These are phyloP conservation scores for Aspergillus indologenus DNA, from an alignment of 495 filamentous ascomycete species.

Conservation along the genomic window DNA sequence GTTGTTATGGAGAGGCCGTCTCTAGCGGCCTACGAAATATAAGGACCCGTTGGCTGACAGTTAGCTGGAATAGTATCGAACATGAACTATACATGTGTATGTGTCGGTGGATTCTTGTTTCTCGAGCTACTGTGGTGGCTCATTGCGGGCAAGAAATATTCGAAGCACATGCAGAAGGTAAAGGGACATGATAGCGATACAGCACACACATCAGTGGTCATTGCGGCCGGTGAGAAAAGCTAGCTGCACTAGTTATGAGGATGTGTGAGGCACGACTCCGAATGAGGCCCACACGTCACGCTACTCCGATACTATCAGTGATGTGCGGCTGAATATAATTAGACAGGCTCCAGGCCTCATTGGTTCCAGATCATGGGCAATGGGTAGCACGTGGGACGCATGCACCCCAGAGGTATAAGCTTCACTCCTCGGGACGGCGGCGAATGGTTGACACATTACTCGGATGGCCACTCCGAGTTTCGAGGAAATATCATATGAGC, in stretches of 20 bases:
- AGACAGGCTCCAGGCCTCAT: no score
- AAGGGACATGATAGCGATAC: conserved; percentile 21
- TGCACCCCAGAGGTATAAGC: no score
- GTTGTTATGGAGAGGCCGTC: not conserved
- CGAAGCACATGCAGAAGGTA: conserved; percentile 25
- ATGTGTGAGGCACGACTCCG: not conserved
- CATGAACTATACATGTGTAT: conserved; percentile 73
- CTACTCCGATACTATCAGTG: not conserved
- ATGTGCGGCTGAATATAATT: not conserved
- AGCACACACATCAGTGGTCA: conserved; percentile 5
- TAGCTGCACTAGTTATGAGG: not conserved
- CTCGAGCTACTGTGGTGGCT: conserved; percentile 43
- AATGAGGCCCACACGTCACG: not conserved
- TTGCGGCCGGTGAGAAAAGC: conserved; percentile 6
- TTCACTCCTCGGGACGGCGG: no score
- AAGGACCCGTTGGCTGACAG: not conserved
- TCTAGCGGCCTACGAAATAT: not conserved
- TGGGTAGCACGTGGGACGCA: no score
- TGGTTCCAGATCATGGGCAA: no score
- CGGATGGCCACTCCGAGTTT: no score
- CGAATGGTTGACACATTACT: no score
- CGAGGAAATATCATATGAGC: no score
- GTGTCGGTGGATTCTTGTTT: conserved; percentile 55
- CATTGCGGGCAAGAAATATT: conserved; percentile 34
- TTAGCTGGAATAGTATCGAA: conserved; percentile 33